Base-by-base conservation (phyloP, 2,329 filamentous ascomycete species). In the Colletotrichum filicis region DNA sequence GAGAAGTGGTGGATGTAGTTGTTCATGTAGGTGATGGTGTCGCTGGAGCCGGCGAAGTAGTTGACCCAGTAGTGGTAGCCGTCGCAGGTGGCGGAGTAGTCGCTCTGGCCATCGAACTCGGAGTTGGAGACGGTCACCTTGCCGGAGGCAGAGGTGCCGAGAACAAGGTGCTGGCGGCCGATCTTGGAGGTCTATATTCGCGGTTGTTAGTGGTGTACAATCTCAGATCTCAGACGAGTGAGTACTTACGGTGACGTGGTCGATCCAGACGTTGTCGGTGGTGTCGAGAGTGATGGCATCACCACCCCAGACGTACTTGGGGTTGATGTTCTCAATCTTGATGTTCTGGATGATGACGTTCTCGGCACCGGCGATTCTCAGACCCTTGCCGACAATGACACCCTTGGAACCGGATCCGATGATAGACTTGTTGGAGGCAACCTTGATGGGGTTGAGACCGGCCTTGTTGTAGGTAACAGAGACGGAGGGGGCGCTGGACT, bases 1-100 rank as follows among this genome's bases (percentile, higher is more conserved):
- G 84, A 87, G 66, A 86, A 87, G 80, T 89, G 84, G 85, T 90
- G 87, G 78, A 91, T 83, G 83, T 90, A 90, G 85, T 91, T 91
- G 76, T 85, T 84, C 83, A 90, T 88, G 78, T 91, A 78, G 74
- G 90, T 91, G 78, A 91, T 83, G 71, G 86, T 77, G 78, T 92
- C 90, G 78, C 81, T 84, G 69, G 84, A 83, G n/a, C 90, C 90
- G 56, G 84, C 85, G 63, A 91, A 85, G 82, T 89, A 90, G 76
- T 90, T 80, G 53, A 82, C 85, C 88, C 89, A 91, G 86, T 91
- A 91, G 81, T 90, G 88, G 79, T 89, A 84, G 52, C 83, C 85
- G 77, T 91, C 83, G 81, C 90, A 92, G 65, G 85, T 88, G 8
- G 90, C 86, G 14, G 88, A 91, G 82, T 84, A 91, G 32, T 81